Evolutionary conservation across 2,329 filamentous ascomycete species (phyloP).

Genomic region (Neurospora sp.): DNA sequence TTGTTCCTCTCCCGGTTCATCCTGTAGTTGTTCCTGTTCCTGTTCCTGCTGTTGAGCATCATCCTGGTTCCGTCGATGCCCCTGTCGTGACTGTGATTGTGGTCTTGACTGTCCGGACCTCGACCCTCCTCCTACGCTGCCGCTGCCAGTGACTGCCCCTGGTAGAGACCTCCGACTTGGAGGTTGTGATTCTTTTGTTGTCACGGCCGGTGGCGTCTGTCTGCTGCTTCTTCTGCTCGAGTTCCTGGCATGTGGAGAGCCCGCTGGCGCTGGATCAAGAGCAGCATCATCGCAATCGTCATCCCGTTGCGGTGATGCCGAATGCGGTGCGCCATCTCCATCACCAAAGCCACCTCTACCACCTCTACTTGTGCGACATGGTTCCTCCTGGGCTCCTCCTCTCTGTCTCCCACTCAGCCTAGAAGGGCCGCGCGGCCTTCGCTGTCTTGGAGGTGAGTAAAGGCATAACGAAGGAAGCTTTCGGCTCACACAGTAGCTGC

Average conservation of each 20-base stretch:
- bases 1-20: too few relatives aligned
- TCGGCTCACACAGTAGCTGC: constrained; percentile 37
- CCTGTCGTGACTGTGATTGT: neutral
- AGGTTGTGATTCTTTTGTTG: neutral
- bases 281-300: neutral
- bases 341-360: neutral
- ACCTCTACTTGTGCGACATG: neutral
- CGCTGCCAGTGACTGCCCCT: neutral
- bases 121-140: neutral
- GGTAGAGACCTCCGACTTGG: neutral
- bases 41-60: neutral
- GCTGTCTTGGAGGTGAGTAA: constrained; percentile 21
- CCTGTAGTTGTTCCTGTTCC: too few relatives aligned
- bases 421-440: too few relatives aligned
- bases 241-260: neutral
- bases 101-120: neutral
- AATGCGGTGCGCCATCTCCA: neutral
- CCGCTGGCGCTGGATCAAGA: neutral
- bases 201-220: neutral
- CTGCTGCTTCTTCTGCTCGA: neutral
- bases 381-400: neutral
- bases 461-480: constrained; percentile 33
- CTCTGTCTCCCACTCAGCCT: neutral
- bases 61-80: neutral
- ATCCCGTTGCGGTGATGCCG: neutral